Evolutionary conservation across 306 rosid species (phyloP).

Genomic region (Calophaca sinica): DNA sequence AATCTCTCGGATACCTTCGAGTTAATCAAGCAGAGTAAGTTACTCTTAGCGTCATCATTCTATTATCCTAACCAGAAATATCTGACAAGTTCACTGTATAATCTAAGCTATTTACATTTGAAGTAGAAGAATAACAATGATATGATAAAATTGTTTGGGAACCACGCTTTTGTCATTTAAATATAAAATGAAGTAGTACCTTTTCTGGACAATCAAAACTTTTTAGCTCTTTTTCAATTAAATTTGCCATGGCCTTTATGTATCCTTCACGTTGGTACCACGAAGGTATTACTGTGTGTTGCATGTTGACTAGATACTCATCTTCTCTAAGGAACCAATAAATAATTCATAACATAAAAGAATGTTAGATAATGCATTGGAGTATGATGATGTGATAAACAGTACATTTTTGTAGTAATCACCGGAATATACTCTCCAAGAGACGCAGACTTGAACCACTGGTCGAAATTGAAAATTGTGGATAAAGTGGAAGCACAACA

Average conservation of each 20-base stretch:
- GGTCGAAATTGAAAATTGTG: constrained; percentile 98
- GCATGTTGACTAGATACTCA: constrained; percentile 96
- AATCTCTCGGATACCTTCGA: neutral
- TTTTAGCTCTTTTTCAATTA: constrained; percentile 84
- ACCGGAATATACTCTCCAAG: constrained; percentile 97
- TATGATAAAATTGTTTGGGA: constrained; percentile 21
- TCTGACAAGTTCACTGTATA: constrained; percentile 1
- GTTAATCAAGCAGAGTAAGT: constrained; percentile 18
- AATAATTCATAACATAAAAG: constrained; percentile 37
- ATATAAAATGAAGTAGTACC: constrained; percentile 54
- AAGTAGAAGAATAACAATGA: constrained; percentile 31
- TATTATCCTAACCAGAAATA: constrained; percentile 25
- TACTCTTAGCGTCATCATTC: constrained; percentile 4
- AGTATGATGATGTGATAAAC: constrained; percentile 13
- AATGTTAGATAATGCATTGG: constrained; percentile 25
- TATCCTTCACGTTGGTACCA: constrained; percentile 99
- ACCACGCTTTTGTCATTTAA: neutral
- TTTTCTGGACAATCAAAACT: constrained; percentile 66
- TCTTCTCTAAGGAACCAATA: constrained; percentile 75
- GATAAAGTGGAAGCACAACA: constrained; percentile 99
- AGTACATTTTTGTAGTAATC: constrained; percentile 33
- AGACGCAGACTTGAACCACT: constrained; percentile 98
- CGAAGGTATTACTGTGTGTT: constrained; percentile 96
- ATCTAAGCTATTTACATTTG: constrained; percentile 30
- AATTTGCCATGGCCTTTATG: constrained; percentile 91